Evolutionary conservation across 2,329 filamentous ascomycete species (phyloP).

Genomic region (Neonectria coccinea): DNA sequence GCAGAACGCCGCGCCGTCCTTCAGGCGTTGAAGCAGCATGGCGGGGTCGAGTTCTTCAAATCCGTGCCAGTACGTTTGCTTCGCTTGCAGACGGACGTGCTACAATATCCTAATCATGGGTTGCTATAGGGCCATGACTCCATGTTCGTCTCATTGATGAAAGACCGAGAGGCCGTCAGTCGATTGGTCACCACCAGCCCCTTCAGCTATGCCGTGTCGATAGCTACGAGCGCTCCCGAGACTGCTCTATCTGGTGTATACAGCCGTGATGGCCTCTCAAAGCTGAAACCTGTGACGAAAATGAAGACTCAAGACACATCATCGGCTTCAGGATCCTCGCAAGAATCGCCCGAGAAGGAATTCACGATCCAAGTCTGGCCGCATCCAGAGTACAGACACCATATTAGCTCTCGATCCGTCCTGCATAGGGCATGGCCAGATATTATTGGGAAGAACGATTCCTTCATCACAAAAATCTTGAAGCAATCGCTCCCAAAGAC

Average conservation of each 20-base stretch:
- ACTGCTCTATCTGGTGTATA: slow-evolving; percentile 51
- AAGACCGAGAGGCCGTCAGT: slow-evolving; percentile 53
- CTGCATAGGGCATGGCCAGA: slow-evolving; percentile 58
- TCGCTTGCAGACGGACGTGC: neutral
- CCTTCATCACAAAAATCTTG: slow-evolving; percentile 54
- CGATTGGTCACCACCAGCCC: slow-evolving; percentile 60
- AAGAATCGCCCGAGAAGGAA: slow-evolving; percentile 43
- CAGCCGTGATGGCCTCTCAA: slow-evolving; percentile 33
- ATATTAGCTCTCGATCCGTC: slow-evolving; percentile 50
- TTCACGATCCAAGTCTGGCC: slow-evolving; percentile 59
- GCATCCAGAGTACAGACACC: slow-evolving; percentile 55
- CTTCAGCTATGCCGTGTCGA: slow-evolving; percentile 58
- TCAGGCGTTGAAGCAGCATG: slow-evolving; percentile 62
- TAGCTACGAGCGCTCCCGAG: slow-evolving; percentile 42
- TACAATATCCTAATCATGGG: neutral
- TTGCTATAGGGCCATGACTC: slow-evolving; percentile 56
- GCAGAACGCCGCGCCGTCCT: slow-evolving; percentile 67
- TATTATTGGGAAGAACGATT: slow-evolving; percentile 46
- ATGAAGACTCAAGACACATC: slow-evolving; percentile 12
- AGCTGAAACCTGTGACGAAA: slow-evolving; percentile 10
- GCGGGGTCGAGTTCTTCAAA: slow-evolving; percentile 65
- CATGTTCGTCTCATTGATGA: slow-evolving; percentile 64
- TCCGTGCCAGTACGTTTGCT: slow-evolving; percentile 32
- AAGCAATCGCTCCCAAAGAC: slow-evolving; percentile 54
- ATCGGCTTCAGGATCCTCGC: neutral